Percentiles rank a stretch among this genome's conserved stretches.
These are phyloP conservation scores for Leccinum pachyderme DNA, from an alignment of 1,284 basidiomycete species.

Conservation along the genomic window DNA sequence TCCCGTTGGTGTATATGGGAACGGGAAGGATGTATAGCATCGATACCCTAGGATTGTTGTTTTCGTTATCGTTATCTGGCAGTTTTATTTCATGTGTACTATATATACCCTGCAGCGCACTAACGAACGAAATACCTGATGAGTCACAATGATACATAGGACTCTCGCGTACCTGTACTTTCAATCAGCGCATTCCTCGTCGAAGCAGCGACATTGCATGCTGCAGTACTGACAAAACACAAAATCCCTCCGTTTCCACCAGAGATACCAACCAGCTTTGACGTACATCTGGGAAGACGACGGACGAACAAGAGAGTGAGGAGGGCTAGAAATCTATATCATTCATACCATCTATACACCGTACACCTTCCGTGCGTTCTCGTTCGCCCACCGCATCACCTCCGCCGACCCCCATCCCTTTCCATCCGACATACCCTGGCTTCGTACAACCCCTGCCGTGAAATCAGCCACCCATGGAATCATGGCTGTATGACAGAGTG, in stretches of 20 bases:
- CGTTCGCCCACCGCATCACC: slow-evolving; percentile 61
- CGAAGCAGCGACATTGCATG: not conserved
- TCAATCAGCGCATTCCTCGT: not conserved
- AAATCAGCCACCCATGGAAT: slow-evolving; percentile 81
- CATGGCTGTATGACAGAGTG: slow-evolving; percentile 75
- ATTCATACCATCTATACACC: slow-evolving; percentile 37
- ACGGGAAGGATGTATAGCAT: not conserved
- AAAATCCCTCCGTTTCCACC: not conserved
- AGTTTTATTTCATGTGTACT: not conserved
- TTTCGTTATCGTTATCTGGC: not conserved
- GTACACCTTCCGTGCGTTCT: slow-evolving; percentile 65
- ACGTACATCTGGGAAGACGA: not conserved
- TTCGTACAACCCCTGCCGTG: slow-evolving; percentile 52
- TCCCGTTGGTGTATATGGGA: slow-evolving; percentile 7
- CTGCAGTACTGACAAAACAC: not conserved
- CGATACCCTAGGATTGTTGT: not conserved
- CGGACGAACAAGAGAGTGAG: not conserved
- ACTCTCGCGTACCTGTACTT: not conserved
- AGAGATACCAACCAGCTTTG: not conserved
- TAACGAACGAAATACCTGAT: not conserved
- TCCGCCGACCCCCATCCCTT: slow-evolving; percentile 49
- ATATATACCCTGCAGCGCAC: not conserved
- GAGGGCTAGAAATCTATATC: not conserved
- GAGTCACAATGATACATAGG: not conserved
- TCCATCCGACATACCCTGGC: slow-evolving; percentile 17